Conservation (phyloP, 2,329 filamentous ascomycete genomes). For the Orbilia quercus region DNA sequence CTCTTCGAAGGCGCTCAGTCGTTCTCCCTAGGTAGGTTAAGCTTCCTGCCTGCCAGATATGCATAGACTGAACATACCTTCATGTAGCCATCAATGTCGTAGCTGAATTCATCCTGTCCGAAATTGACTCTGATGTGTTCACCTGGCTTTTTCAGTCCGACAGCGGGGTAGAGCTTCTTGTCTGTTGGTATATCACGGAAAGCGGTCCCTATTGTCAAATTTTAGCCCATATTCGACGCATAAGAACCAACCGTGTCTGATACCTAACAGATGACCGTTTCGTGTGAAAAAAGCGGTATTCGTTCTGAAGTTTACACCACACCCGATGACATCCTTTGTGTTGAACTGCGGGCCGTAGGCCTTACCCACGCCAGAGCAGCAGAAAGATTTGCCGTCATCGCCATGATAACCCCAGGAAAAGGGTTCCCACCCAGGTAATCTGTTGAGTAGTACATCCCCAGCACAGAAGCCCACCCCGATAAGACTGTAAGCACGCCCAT, state of each 20-base stretch:
- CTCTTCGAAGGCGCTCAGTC: slow-evolving; percentile 69
- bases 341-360: slow-evolving; percentile 70
- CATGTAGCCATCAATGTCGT: slow-evolving; percentile 89
- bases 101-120: slow-evolving; percentile 81
- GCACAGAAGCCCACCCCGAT: slow-evolving; percentile 74
- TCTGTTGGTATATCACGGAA: slow-evolving; percentile 73
- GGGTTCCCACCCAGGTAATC: slow-evolving; percentile 74
- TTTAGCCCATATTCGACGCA: slow-evolving; percentile 40
- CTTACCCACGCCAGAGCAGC: slow-evolving; percentile 70
- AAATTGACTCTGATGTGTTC: slow-evolving; percentile 75
- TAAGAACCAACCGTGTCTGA: background rate
- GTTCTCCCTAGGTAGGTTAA: slow-evolving; percentile 69
- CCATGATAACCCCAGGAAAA: slow-evolving; percentile 77
- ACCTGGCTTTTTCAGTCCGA: slow-evolving; percentile 74
- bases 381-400: slow-evolving; percentile 74
- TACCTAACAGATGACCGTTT: slow-evolving; percentile 71
- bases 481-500: slow-evolving; percentile 65
- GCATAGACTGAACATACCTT: slow-evolving; percentile 70
- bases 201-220: slow-evolving; percentile 70
- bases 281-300: slow-evolving; percentile 76
- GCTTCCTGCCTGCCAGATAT: slow-evolving; percentile 9
- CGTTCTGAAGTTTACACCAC: slow-evolving; percentile 74
- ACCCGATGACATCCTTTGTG: slow-evolving; percentile 72
- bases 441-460: slow-evolving; percentile 68
- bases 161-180: slow-evolving; percentile 73